Evolutionary conservation across 2,329 filamentous ascomycete genomes (phyloP), one percentile per base, ranked within the genome.

Genomic region (Monosporascus sp.): DNA sequence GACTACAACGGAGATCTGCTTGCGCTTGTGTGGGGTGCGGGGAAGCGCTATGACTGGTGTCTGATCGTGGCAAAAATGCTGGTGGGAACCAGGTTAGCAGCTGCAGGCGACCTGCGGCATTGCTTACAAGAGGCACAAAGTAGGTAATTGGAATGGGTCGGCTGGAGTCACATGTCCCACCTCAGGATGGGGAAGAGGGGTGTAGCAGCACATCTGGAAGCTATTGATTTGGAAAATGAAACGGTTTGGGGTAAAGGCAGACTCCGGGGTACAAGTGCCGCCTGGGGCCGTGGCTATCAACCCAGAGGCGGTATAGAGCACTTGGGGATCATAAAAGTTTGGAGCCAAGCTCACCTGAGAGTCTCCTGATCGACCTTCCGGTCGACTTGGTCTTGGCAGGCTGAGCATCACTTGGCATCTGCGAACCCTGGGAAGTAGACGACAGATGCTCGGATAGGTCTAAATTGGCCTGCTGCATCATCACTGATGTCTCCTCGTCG

Each of bases 21-120:
- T 52, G 58, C 49, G 57, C 47, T 51, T 38, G 54, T 62, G 62
- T 63, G 63, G 64, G 56, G 61, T 64, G 63, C 63, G 64, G 64
- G 63, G 64, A 60, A 62, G 58, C 53, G 57, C 47, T 55, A 50
- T 64, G 58, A 63, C 57, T 62, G 58, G 61, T 60, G 59, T 46
- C 42, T 46, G 42, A 46, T 46, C 42, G 42, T 46, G 42, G 42
- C 42, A 46, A 46, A 46, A 46, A 5, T 31, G 24, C 42, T 46
- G 25, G 20, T 44, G 22, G 24, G 42, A 24, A 52, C 46, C 42
- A 42, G 37, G 50, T 51, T 25, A 49, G 52, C 51, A 22, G 50
- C 15, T 51, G 51, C 44, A 38, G 38, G 31, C n/a, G 46, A 47
- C 42, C 46, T 51, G 48, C 49, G 22, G 25, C 27, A 38, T 47